Evolutionary conservation across 2,329 filamentous ascomycete genomes (phyloP), one percentile per base, ranked within the genome.

Genomic region (Botrytis galanthina): DNA sequence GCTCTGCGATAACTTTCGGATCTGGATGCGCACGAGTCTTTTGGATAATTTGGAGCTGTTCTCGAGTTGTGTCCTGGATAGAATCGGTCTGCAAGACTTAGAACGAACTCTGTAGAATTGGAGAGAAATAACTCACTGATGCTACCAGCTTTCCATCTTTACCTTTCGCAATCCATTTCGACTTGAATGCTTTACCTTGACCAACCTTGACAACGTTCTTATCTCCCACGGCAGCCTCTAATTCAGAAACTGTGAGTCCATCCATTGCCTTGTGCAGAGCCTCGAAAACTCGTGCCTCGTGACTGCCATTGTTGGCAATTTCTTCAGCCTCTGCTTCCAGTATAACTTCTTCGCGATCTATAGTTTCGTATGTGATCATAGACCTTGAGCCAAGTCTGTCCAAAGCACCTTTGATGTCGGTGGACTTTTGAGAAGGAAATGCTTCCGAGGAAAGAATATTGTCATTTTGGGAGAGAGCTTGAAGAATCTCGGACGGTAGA

Each of bases 111-210:
- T 66, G 20, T n/a, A 61, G 29, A 39, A 64, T 68, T 46, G 46
- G 39, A 46, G 9, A 18, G n/a, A 29, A 35, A 42, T 9, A 72
- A 81, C 85, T 78, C 78, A 88, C 88, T 78, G 85, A 83, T 75
- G 87, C 86, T 66, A 88, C 83, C 70, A 89, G 82, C 80, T 86
- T 86, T 75, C 87, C 87, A 37, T 87, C 86, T 78, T 88, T 86
- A 75, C 86, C 88, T 83, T 89, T 91, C 20, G 83, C 81, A 75
- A 92, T 91, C 90, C 90, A 92, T 81, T 91, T 91, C 82, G 90
- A 88, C 81, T 89, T 97, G 86, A 98, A 97, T 48, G 95, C 95
- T 85, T 96, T 97, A 79, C 94, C 94, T 82, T 96, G 92, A n/a
- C 96, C 96, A 75, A 98, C 86, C 84, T 93, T 95, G 68, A 91